These are phyloP conservation scores for Vicia faba DNA, from an alignment of 306 rosid species.

Conservation along the genomic window DNA sequence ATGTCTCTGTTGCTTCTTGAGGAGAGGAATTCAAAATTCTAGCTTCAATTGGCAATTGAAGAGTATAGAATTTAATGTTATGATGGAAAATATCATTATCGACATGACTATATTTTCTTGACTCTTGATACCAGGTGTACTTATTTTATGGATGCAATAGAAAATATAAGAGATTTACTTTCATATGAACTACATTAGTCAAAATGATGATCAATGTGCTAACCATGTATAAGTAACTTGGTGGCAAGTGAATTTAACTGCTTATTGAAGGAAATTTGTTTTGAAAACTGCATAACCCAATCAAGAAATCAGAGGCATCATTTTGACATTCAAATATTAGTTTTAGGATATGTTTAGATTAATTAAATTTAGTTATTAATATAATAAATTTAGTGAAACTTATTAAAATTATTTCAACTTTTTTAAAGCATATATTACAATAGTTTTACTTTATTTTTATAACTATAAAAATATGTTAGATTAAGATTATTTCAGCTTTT, in stretches of 20 bases:
- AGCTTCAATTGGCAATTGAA: conserved; percentile 31
- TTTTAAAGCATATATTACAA: too few species aligned
- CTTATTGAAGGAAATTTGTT: conserved; percentile 33
- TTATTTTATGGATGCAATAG: conserved; percentile 16
- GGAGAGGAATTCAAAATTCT: conserved; percentile 33
- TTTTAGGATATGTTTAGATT: too few species aligned
- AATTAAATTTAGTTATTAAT: too few species aligned
- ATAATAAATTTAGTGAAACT: too few species aligned
- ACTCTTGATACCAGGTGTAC: conserved; percentile 13
- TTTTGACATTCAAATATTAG: neutral
- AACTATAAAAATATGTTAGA: too few species aligned
- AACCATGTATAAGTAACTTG: neutral
- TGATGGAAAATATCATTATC: conserved; percentile 14
- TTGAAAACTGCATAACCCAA: conserved; percentile 25
- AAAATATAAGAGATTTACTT: conserved; percentile 1
- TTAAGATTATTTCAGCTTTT: too few species aligned
- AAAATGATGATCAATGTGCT: conserved; percentile 22
- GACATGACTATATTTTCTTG: neutral
- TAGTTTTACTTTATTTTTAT: too few species aligned
- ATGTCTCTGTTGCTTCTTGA: conserved; percentile 40
- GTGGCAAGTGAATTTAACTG: conserved; percentile 34
- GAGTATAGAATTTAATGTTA: conserved; percentile 21
- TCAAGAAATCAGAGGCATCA: conserved; percentile 29
- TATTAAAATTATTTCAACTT: too few species aligned
- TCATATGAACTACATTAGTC: conserved; percentile 15